Evolutionary conservation across 2,329 filamentous ascomycete genomes (phyloP), one percentile per base, ranked within the genome.

Genomic region (Xylaria sp.): DNA sequence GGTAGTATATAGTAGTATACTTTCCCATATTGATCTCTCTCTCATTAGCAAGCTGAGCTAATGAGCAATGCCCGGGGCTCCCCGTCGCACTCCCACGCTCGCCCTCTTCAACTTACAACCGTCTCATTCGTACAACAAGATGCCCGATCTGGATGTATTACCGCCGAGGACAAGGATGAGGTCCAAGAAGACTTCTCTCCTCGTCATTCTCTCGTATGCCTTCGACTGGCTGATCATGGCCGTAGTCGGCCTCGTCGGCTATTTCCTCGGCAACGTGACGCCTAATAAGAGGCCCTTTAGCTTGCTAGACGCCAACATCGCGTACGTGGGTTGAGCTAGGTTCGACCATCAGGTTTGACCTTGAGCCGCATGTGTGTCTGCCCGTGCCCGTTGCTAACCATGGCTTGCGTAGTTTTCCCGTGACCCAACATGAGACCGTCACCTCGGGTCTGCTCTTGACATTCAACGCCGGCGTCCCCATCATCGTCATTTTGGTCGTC

Each of bases 151-250:
- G 50, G 70, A 71, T 27, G 61, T 68, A 4, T 55, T 74, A 42
- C 73, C 72, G 47, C 69, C 69, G 13, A 66, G 68, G 54, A 42
- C 69, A 10, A 66, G 68, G 54, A 42, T 51, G 32, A 65, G 67
- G 50, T 66, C 70, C 13, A 72, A 74, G 53, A 79, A 76, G 66
- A 44, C 73, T 8, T 73, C 75, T 10, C 71, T 73, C 69, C 59
- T 81, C 27, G 80, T 93, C 48, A 77, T 91, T 50, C 75, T 88
- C 10, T 92, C 91, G 3, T 94, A 94, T 78, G 80, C 90, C 57
- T 81, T 92, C 67, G 92, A 95, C 81, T 95, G 92, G 92, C 77
- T 91, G 55, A 83, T 92, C 67, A 86, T 92, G 66, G 80, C 91
- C 47, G 84, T 80, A 21, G 86, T 89, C 25, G 88, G 85, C 29